Base-by-base conservation (phyloP, 345 rosid species). In the Physaria fendleri region DNA sequence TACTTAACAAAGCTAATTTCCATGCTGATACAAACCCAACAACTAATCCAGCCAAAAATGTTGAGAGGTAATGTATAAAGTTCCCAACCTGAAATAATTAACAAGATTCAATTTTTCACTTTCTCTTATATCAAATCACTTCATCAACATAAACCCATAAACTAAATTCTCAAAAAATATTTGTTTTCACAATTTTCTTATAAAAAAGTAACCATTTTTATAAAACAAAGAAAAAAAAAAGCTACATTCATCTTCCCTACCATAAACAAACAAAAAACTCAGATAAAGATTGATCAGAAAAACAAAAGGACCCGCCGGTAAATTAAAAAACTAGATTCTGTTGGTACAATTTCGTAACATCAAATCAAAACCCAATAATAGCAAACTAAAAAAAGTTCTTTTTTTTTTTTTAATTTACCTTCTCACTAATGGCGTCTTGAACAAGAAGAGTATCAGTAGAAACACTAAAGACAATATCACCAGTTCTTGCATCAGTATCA, bases 11-110 rank as follows among this genome's bases (percentile, higher is more conserved):
- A 42, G 99, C 96, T 60, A 94, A 72, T 81, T 76, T 82, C 99
- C 99, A 94, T 76, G 99, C 99, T 34, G 99, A 84, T 41, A 94
- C 97, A 75, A 94, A 94, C 40, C 99, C 99, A 64, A 94, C 99
- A 54, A 94, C 99, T 50, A 94, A 71, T 62, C 99, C 99, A 32
- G 99, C 99, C 72, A 94, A 76, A 72, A 94, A 94, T 14, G 99
- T 94, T 16, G 99, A 94, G 64, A 94, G 34, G 66, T 90, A 94
- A 74, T 94, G 99, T 37, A 94, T 90, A 56, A 94, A 94, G 58
- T 94, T 94, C 8, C 99, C 99, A 67, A 94, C 99, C 99, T 94
- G 52, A 16, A 5, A 3, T n/a, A 6, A 14, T 5, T 37, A 16
- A 6, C 14, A 39, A 37, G 4, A 16, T 38, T 38, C 42, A 45